Base-by-base conservation (phyloP, 768 basidiomycete genomes). In the Hygrophoropsis aurantiaca region DNA sequence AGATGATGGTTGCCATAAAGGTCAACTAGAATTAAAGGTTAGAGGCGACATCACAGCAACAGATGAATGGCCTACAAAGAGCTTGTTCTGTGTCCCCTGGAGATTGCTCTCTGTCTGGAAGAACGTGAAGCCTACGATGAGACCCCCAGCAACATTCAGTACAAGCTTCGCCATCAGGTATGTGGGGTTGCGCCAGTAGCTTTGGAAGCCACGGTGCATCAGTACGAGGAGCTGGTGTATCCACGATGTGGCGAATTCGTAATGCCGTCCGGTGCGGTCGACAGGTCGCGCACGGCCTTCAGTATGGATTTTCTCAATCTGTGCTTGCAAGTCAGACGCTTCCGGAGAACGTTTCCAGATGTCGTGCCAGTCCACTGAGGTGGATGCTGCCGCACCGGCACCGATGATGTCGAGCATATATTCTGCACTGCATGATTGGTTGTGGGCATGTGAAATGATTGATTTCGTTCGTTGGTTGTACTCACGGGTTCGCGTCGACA, bases 391-490 rank as follows among this genome's bases (percentile, higher is more conserved):
- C 37, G 87, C 76, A 41, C 90, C 90, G 46, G 90, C 89, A 51
- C 92, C 91, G 49, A 92, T 92, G n/a, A 84, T 88, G 46, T 88
- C 85, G 3, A 93, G 74, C 82, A 87, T 85, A 56, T 80, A 89
- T 64, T 90, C 79, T 0, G 79, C 81, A 19, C 74, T 75, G 48
- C n/a, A n/a, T n/a, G 11, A 19, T 25, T 49, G 3, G 13, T 30
- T 30, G 27, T 30, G 27, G 13, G 27, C 27, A 30, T 13, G 27
- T 13, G 6, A 6, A 30, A 7, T 18, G n/a, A 15, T 8, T 5
- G 5, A 13, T 15, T 21, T 33, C 11, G 8, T 15, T 21, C 34
- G 38, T 32, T 18, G 11, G 21, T 18, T 18, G 5, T 19, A 65
- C 80, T 8, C 79, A 79, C 4, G 88, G 90, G 62, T 95, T 95